These are phyloP conservation scores for Rhodomyrtus psidioides DNA, from an alignment of 441 rosid genomes.

Conservation along the genomic window DNA sequence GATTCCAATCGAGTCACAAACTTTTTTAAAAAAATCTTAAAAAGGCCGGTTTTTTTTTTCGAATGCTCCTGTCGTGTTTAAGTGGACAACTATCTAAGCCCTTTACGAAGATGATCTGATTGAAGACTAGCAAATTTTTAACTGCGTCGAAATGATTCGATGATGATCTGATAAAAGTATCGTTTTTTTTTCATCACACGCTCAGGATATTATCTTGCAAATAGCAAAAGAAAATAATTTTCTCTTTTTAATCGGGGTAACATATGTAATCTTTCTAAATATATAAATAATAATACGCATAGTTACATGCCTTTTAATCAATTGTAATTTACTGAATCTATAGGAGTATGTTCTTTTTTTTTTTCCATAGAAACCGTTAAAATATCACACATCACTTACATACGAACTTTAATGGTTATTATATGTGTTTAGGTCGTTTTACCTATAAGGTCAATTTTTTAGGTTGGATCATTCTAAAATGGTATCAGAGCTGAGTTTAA, in stretches of 20 bases:
- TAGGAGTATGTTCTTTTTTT: too few relatives aligned
- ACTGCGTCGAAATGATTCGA: not conserved
- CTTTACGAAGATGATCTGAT: not conserved
- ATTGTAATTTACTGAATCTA: not conserved
- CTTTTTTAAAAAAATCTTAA: not conserved
- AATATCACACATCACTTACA: not conserved
- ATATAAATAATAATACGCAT: not conserved
- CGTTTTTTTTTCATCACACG: too few relatives aligned
- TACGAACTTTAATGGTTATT: rapidly evolving
- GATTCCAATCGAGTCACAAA: not conserved
- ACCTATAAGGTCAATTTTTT: not conserved
- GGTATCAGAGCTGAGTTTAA: rapidly evolving
- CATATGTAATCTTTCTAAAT: not conserved
- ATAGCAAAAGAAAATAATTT: not conserved
- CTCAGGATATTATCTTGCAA: not conserved
- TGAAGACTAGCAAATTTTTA: not conserved
- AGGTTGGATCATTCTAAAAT: rapidly evolving
- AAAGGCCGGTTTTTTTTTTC: not conserved
- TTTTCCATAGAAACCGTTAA: not conserved
- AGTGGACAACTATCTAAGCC: not conserved
- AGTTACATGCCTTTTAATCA: not conserved
- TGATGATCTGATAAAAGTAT: too few relatives aligned
- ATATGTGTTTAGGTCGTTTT: not conserved
- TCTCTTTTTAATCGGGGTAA: not conserved
- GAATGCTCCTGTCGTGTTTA: not conserved